These are phyloP conservation scores for Parathielavia appendiculata DNA, from an alignment of 495 filamentous ascomycete species.

Conservation along the genomic window DNA sequence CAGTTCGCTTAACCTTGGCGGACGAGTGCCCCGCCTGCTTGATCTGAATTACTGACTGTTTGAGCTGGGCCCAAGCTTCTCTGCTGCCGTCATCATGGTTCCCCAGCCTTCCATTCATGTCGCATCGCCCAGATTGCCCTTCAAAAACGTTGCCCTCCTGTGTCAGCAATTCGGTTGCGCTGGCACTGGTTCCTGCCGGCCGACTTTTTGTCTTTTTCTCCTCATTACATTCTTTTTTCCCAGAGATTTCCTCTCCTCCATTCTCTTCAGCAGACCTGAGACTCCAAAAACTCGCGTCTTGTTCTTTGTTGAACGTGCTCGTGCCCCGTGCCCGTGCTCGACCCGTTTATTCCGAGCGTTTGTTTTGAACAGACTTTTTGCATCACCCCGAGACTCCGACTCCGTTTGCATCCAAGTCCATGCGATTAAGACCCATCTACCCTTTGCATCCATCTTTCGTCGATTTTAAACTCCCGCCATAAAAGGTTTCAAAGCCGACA, in stretches of 20 bases:
- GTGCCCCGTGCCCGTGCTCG: not conserved
- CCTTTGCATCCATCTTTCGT: constrained; percentile 7
- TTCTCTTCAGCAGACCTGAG: not conserved
- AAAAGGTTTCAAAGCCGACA: not conserved
- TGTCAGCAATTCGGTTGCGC: constrained; percentile 20
- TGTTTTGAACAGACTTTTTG: not conserved
- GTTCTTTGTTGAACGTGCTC: not conserved
- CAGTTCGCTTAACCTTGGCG: not conserved
- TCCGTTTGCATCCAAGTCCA: constrained; percentile 8
- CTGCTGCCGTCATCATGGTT: constrained; percentile 28
- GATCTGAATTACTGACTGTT: not conserved
- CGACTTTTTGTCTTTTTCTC: not conserved
- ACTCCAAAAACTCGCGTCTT: not conserved
- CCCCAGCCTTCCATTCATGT: constrained; percentile 30
- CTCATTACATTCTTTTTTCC: constrained; percentile 5
- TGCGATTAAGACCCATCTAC: constrained; percentile 8
- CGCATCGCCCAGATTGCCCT: constrained; percentile 14
- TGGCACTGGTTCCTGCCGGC: constrained; percentile 1
- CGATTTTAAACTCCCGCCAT: constrained; percentile 7
- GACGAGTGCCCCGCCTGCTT: constrained; percentile 4
- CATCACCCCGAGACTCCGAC: not conserved
- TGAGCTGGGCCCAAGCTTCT: constrained; percentile 6
- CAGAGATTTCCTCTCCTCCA: not conserved
- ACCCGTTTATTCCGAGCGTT: not conserved
- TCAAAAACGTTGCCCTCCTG: not conserved